A percentile compares a stretch with the other conserved stretches of the same genome.
phyloP scores from a whole-genome alignment of 225 moss, liverwort and hornwort species.

The Lunularia cruciata region DNA sequence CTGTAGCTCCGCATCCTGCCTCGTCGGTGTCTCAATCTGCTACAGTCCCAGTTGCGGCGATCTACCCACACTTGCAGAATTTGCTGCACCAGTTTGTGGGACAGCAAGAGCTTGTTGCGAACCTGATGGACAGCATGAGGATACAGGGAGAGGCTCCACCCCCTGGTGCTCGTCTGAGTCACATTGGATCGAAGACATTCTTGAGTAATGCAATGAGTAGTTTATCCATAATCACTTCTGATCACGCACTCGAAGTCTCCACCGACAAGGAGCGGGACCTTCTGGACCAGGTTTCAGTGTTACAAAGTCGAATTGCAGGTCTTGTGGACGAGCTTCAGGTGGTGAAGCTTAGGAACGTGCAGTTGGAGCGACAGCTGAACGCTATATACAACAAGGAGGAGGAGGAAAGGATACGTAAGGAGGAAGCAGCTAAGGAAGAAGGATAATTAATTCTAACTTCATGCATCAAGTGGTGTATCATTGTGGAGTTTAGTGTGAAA shows the following conservation, averaged over 20 bases:
- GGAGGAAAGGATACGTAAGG: slow-evolving; percentile 28
- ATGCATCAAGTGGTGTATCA: slow-evolving; percentile 12
- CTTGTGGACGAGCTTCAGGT: slow-evolving; percentile 45
- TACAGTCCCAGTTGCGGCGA: slow-evolving; percentile 17
- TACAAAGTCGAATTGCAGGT: slow-evolving; percentile 24
- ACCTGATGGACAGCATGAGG: slow-evolving; percentile 24
- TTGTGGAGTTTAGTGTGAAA: neutral
- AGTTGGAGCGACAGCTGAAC: slow-evolving; percentile 41
- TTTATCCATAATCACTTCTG: neutral
- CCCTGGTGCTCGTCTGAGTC: slow-evolving; percentile 2
- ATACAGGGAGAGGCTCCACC: neutral
- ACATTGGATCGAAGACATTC: slow-evolving; percentile 14
- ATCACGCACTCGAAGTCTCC: neutral
- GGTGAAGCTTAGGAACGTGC: slow-evolving; percentile 33
- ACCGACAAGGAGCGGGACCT: slow-evolving; percentile 37
- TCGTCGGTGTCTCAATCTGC: slow-evolving; percentile 22
- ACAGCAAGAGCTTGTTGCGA: slow-evolving; percentile 29
- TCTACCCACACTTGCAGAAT: slow-evolving; percentile 27
- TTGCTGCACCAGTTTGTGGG: slow-evolving; percentile 16
- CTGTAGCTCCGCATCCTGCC: slow-evolving; percentile 7
- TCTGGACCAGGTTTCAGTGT: slow-evolving; percentile 19
- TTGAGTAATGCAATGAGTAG: slow-evolving; percentile 15
- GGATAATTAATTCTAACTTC: slow-evolving; percentile 7
- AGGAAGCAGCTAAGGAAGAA: slow-evolving; percentile 20
- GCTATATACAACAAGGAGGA: slow-evolving; percentile 33